Base-by-base conservation (phyloP, 148 eudicot genomes). In the Heliamphora exappendiculata region DNA sequence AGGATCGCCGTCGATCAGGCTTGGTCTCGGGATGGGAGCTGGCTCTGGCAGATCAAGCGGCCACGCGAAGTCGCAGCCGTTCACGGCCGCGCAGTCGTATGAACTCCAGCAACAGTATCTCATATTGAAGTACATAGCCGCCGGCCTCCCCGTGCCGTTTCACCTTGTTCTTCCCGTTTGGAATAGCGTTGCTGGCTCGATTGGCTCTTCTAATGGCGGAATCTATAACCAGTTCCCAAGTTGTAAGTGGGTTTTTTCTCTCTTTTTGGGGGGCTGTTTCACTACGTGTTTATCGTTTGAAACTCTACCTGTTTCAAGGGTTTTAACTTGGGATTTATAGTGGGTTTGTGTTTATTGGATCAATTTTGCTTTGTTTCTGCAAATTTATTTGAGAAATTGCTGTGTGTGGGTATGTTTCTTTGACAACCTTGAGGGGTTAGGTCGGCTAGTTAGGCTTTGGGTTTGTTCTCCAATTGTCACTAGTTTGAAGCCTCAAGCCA, bases 21-120 rank as follows among this genome's bases (percentile, higher is more conserved):
- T 82, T 19, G 75, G 83, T 66, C 90, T 86, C 44, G 87, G 83
- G 69, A 79, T 84, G 53, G 80, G 87, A 31, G 82, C 51, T 36
- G 14, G 26, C 42, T 66, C 11, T 66, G 79, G 49, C 22, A 60
- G 82, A 33, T 22, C 55, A 68, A 75, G 73, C 51, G 73, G 73
- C 51, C 63, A 42, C 59, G 80, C 64, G 63, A 66, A 83, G 79
- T 78, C 50, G 71, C 54, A 81, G 75, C 42, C 42, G 44, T 84
- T 85, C 68, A 86, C 87, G 71, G 64, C 70, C 53, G 78, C 79
- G 16, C 93, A 88, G 75, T 45, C 86, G 69, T 75, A 85, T 29
- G 81, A 86, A 45, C 69, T 88, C 8, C 75, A 78, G 8, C 65
- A 42, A 17, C 93, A 84, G 70, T 39, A 73, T 34, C 49, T 80